phyloP scores from a whole-genome alignment of 1,139 yeast genomes.

The Candida freyschussii region DNA sequence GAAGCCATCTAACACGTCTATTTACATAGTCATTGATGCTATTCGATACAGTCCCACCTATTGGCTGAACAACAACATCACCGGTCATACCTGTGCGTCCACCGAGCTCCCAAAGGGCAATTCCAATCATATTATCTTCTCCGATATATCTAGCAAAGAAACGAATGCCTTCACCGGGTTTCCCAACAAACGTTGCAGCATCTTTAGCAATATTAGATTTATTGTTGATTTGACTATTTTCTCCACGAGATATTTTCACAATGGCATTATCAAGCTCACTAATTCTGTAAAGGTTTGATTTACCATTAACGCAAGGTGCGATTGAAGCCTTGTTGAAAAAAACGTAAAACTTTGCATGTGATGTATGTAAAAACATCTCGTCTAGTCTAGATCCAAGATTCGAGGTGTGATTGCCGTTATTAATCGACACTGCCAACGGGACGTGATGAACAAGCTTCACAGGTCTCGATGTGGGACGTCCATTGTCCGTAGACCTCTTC shows the following conservation, averaged over 20 bases:
- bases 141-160: constrained; percentile 81
- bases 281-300: constrained; percentile 71
- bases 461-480: constrained; percentile 34
- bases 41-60: constrained; percentile 41
- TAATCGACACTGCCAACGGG: constrained; percentile 54
- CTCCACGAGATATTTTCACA: constrained; percentile 28
- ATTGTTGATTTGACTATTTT: constrained; percentile 27
- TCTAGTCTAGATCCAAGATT: constrained; percentile 68
- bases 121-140: constrained; percentile 91
- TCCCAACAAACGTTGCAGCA: constrained; percentile 13
- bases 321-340: constrained; percentile 70
- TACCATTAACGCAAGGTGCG: constrained; percentile 94
- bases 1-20: constrained; percentile 77
- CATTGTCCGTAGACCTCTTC: constrained; percentile 44
- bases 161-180: constrained; percentile 40
- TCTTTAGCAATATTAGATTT: constrained; percentile 27
- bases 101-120: constrained; percentile 71
- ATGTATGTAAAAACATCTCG: constrained; percentile 79
- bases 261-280: constrained; percentile 68
- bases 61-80: constrained; percentile 77
- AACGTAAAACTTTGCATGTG: constrained; percentile 81
- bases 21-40: constrained; percentile 50
- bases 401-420: constrained; percentile 16
- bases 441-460: constrained; percentile 77
- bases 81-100: constrained; percentile 77